Evolutionary conservation across 148 eudicot species (phyloP).

Genomic region (Rhododendron ovatum): DNA sequence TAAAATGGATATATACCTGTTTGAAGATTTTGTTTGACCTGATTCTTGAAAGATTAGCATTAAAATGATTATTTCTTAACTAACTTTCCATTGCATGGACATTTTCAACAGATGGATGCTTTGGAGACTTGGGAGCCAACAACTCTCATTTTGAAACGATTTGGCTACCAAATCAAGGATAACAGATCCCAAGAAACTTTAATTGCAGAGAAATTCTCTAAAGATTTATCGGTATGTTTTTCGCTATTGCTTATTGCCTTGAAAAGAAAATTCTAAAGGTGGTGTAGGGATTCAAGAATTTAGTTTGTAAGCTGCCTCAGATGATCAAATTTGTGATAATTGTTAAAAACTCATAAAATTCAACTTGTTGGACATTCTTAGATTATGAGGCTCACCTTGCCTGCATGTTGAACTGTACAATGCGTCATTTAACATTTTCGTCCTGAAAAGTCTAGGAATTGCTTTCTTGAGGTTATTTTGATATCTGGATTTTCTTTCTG

Average conservation of each 20-base stretch:
- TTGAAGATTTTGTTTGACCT: neutral
- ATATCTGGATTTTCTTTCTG: neutral
- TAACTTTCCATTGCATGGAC: neutral
- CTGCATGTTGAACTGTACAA: neutral
- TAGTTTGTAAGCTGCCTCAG: neutral
- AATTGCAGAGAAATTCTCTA: slow-evolving; percentile 67
- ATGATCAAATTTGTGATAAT: neutral
- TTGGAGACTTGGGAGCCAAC: slow-evolving; percentile 73
- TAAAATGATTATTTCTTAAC: neutral
- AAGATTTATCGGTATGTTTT: slow-evolving; percentile 60
- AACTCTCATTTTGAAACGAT: slow-evolving; percentile 53
- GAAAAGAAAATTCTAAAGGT: neutral
- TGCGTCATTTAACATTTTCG: neutral
- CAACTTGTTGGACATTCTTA: neutral
- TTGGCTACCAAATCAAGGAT: slow-evolving; percentile 68
- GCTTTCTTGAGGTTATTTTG: neutral
- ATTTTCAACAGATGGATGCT: slow-evolving; percentile 57
- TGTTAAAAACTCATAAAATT: neutral
- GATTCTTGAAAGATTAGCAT: neutral
- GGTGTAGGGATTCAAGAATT: neutral
- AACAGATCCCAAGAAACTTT: slow-evolving; percentile 41
- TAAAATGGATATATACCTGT: neutral
- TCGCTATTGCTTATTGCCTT: neutral
- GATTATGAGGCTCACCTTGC: neutral
- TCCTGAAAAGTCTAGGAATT: neutral